Evolutionary conservation across 768 basidiomycete genomes (phyloP).

Genomic region (Stropharia rugosoannulata): DNA sequence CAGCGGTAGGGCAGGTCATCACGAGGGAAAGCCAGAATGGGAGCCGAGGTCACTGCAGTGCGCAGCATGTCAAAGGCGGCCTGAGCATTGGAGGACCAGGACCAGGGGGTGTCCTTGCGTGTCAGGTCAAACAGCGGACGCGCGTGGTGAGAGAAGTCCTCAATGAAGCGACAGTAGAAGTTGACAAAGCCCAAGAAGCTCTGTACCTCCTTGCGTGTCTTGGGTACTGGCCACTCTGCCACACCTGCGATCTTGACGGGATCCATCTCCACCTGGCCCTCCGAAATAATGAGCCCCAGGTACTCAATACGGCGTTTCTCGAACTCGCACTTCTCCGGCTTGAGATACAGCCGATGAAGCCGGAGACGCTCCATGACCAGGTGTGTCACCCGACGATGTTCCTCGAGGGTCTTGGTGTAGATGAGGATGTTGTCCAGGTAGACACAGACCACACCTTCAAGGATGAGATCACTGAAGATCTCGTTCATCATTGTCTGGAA

Average conservation of each 20-base stretch:
- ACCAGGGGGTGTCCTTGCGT: constrained; percentile 6
- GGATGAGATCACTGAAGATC: no score
- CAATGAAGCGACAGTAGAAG: constrained; percentile 31
- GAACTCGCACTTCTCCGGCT: constrained; percentile 37
- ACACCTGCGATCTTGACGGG: no score
- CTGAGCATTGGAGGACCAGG: not conserved
- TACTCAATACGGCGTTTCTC: constrained; percentile 24
- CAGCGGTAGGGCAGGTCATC: not conserved
- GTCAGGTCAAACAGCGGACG: constrained; percentile 14
- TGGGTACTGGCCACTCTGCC: no score
- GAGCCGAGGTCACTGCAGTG: constrained; percentile 16
- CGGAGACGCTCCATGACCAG: constrained; percentile 17
- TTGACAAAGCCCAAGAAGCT: constrained; percentile 24
- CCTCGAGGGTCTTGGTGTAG: constrained; percentile 18
- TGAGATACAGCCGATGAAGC: constrained; percentile 30
- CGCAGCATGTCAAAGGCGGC: constrained; percentile 25
- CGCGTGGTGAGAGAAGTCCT: constrained; percentile 24
- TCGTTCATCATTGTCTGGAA: no score
- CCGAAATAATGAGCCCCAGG: constrained; percentile 26
- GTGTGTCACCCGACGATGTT: constrained; percentile 8
- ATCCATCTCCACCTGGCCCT: constrained; percentile 8
- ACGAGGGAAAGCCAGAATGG: constrained; percentile 15
- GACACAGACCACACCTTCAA: no score
- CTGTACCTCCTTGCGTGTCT: no score
- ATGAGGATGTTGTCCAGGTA: constrained; percentile 11